Evolutionary conservation across 768 basidiomycete genomes (phyloP).

Genomic region (Lactifluus pinguis): DNA sequence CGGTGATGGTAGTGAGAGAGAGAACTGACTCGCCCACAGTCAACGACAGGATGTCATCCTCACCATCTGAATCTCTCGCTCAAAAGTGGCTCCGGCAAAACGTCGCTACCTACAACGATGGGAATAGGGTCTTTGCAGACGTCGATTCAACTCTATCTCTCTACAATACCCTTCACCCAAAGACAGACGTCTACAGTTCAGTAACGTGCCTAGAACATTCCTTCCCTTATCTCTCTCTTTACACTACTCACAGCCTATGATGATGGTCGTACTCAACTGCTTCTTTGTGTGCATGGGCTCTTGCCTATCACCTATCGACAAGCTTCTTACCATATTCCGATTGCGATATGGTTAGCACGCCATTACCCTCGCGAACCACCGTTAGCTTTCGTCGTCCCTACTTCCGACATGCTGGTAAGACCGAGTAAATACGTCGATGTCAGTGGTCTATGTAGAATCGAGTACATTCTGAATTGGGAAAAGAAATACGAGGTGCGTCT

Average conservation of each 20-base stretch:
- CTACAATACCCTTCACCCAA: constrained; percentile 55
- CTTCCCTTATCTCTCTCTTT: constrained; percentile 9
- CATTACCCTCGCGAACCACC: constrained; percentile 82
- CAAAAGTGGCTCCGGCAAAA: constrained; percentile 62
- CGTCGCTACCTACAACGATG: constrained; percentile 44
- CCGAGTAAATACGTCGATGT: constrained; percentile 69
- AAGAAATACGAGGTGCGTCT: constrained; percentile 74
- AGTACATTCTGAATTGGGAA: constrained; percentile 71
- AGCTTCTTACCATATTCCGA: constrained; percentile 85
- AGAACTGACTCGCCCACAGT: too few relatives aligned
- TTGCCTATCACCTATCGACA: constrained; percentile 76
- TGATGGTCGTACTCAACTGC: constrained; percentile 85
- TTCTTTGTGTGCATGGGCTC: constrained; percentile 86
- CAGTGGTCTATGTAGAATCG: constrained; percentile 60
- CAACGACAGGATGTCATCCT: background rate
- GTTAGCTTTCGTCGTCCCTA: constrained; percentile 86
- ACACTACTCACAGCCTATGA: constrained; percentile 60
- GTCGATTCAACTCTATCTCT: constrained; percentile 49
- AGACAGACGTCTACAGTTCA: constrained; percentile 72
- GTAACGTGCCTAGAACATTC: constrained; percentile 19
- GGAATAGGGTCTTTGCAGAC: constrained; percentile 53
- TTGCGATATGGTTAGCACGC: constrained; percentile 78
- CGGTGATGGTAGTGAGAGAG: too few relatives aligned
- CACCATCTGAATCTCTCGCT: constrained; percentile 26
- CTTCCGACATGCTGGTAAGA: constrained; percentile 80